Conservation (phyloP, 2,329 filamentous ascomycete species). For the Botrytis aclada region DNA sequence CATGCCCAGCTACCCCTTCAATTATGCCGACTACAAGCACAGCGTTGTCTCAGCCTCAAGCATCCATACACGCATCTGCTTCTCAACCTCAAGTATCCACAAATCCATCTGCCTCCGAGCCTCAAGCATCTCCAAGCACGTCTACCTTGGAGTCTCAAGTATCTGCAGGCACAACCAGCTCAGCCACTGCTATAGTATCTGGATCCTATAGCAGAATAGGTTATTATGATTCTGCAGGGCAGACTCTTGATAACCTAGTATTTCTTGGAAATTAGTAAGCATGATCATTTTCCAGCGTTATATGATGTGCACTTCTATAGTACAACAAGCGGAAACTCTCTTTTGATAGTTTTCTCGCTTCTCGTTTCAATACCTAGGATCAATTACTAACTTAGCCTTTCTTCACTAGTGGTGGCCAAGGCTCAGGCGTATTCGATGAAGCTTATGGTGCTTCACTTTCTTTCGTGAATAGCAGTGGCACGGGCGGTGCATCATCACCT, state of each 20-base stretch:
- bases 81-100: not conserved
- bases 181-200: not conserved
- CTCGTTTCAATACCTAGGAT: not conserved
- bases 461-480: constrained; percentile 45
- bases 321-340: too few relatives aligned
- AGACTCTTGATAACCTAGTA: constrained; percentile 49
- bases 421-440: constrained; percentile 52
- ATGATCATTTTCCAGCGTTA: not conserved
- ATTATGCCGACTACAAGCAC: not conserved
- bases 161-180: constrained; percentile 25
- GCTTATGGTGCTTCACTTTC: constrained; percentile 20
- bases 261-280: constrained; percentile 53
- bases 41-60: not conserved
- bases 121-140: not conserved
- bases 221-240: constrained; percentile 46
- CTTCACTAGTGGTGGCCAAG: constrained; percentile 44
- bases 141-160: not conserved
- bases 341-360: not conserved
- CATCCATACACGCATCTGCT: not conserved
- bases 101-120: not conserved
- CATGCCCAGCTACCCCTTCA: not conserved
- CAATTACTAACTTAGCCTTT: not conserved
- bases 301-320: not conserved
- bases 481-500: constrained; percentile 45
- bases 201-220: constrained; percentile 44